Percentiles rank a stretch among this genome's conserved stretches.
Conservation (phyloP, 2,329 filamentous ascomycete species). For the Orbilia oligospora region DNA sequence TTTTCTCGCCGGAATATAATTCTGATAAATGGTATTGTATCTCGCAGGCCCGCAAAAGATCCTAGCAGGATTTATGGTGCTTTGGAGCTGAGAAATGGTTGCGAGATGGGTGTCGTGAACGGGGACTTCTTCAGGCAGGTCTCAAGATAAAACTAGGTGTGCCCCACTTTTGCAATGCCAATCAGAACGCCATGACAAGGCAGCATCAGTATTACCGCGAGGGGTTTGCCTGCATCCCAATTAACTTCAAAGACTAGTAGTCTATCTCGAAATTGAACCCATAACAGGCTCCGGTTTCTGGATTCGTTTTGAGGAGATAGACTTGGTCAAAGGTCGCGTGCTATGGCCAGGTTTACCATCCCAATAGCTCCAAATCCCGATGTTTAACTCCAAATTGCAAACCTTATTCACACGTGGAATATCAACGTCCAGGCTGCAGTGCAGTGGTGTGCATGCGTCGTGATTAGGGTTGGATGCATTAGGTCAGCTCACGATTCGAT, state of each 20-base stretch:
- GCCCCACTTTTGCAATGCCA: constrained; percentile 42
- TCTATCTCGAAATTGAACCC: constrained; percentile 12
- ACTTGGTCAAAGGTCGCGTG: constrained; percentile 35
- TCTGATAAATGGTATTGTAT: constrained; percentile 7
- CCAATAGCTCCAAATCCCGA: constrained; percentile 6
- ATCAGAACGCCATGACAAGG: constrained; percentile 55
- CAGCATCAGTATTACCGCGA: constrained; percentile 42
- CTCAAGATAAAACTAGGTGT: constrained; percentile 46
- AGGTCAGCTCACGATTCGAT: background rate
- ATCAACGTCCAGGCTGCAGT: constrained; percentile 37
- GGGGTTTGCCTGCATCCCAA: constrained; percentile 26
- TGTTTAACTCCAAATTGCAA: constrained; percentile 10
- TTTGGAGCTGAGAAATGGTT: constrained; percentile 7
- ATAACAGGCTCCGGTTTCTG: constrained; percentile 41
- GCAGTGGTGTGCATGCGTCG: constrained; percentile 38
- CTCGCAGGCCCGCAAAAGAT: background rate
- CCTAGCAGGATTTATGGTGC: constrained; percentile 11
- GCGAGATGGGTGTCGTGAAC: constrained; percentile 26
- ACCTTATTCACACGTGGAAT: constrained; percentile 53
- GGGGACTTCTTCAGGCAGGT: constrained; percentile 42
- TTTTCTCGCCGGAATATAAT: constrained; percentile 2
- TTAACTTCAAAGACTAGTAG: constrained; percentile 12
- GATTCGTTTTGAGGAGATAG: constrained; percentile 32
- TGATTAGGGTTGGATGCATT: constrained; percentile 7
- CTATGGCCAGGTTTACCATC: background rate